Base-by-base conservation (phyloP, 768 basidiomycete genomes). In the Russula abietina region DNA sequence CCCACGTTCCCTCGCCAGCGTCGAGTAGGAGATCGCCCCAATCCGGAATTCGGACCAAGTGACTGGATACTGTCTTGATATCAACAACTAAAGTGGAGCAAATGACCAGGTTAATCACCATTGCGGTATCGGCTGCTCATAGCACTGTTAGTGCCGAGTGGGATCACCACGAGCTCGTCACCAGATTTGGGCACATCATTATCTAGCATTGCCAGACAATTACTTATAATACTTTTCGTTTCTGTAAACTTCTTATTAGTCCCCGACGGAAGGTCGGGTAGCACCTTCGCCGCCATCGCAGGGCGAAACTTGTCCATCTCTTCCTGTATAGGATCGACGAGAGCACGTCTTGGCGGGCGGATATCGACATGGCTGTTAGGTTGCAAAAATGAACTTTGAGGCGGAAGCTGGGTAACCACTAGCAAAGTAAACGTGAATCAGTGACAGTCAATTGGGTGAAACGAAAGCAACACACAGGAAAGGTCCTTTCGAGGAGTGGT, bases 1-100 rank as follows among this genome's bases (percentile, higher is more conserved):
- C 94, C 80, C 88, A 89, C 0, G 94, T 93, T 0, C 93, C 94
- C 75, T 98, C 96, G 0, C 96, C 96, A 0, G 81, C 82, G 66
- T 98, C 96, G 2, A 98, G 79, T n/a, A 98, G 75, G 38, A 97
- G 75, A 64, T 82, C 85, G 0, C 91, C 91, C 59, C 79, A 78
- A 0, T 76, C 74, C 0, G 95, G 93, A 39, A 95, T 85, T 53
- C 80, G 79, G 7, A 98, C 75, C 5, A 95, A 79, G 0, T 89
- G 93, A 0, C 86, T 80, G 17, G 89, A 89, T 2, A 90, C 89
- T 90, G 57, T n/a, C 17, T 16, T 6, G 48, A 19, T 9, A 39
- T 62, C 45, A 62, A 32, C 33, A 43, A 26, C 0, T 33, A 59
- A 17, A 16, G 38, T 17, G 39, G 22, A 45, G 61, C 30, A 14